A percentile compares a stretch with the other conserved stretches of the same genome.
These are phyloP conservation scores for Dipteronia dyeriana DNA, from an alignment of 345 rosid species.

Conservation along the genomic window DNA sequence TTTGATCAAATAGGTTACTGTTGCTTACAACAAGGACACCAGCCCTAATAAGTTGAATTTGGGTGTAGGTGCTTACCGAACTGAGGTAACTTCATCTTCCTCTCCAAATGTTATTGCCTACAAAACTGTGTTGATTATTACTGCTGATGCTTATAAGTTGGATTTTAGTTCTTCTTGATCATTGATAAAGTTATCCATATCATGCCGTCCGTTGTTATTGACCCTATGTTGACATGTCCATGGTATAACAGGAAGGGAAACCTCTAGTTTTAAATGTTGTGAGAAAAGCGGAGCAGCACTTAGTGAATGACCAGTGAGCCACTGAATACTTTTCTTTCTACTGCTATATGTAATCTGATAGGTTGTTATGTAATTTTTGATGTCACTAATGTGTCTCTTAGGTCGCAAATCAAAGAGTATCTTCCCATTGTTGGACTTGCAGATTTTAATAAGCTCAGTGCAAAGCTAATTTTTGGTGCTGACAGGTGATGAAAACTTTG, in stretches of 20 bases:
- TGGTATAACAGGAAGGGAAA: constrained; percentile 77
- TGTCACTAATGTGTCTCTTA: constrained; percentile 17
- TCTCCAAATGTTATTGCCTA: not conserved
- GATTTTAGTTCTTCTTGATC: not conserved
- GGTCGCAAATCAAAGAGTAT: constrained; percentile 88
- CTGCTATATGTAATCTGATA: not conserved
- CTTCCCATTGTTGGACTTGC: constrained; percentile 89
- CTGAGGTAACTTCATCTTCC: constrained; percentile 56
- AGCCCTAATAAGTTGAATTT: constrained; percentile 85
- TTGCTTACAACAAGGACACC: constrained; percentile 87
- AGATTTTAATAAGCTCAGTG: constrained; percentile 87
- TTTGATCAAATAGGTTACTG: constrained; percentile 64
- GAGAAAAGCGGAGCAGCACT: constrained; percentile 75
- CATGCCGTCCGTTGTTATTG: not conserved
- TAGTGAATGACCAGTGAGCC: constrained; percentile 73
- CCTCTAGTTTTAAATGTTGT: constrained; percentile 85
- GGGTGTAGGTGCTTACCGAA: constrained; percentile 98
- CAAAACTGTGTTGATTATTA: not conserved
- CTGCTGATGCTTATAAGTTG: constrained; percentile 8
- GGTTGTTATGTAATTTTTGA: not conserved
- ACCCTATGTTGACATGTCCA: not conserved
- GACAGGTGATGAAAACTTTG: constrained; percentile 52
- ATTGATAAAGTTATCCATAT: not conserved
- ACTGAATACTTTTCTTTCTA: not conserved
- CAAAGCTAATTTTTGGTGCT: constrained; percentile 86